Evolutionary conservation across 163 green algal genomes (phyloP), one percentile per base, ranked within the genome.

Genomic region (Scenedesmus sp.): DNA sequence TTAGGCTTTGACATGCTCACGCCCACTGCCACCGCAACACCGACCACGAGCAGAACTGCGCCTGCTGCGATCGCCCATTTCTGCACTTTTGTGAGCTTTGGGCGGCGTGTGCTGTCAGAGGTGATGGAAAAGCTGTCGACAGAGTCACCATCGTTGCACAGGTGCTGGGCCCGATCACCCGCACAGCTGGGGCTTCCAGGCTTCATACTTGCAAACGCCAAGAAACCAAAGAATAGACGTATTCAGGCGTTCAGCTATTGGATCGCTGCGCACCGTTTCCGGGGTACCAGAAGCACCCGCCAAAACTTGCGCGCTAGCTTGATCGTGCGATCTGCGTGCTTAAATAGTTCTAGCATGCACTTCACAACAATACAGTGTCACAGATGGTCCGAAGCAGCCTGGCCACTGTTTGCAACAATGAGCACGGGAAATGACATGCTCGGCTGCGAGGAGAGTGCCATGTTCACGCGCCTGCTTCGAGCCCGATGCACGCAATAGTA

Each of bases 211-310:
- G 59, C 59, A 64, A 64, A 15, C 10, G 59, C 59, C 34, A 46
- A 46, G 34, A 46, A 46, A 10, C 10, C 59, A 64, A 64, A 64
- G 18, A 20, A n/a, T 18, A 73, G 18, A 73, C 10, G 4, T 73
- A 12, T 20, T 1, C n/a, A 5, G 16, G 16, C 6, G 8, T 13
- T 18, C 4, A 34, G n/a, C 70, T 52, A 52, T 23, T 76, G 8
- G 59, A 2, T 46, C 46, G 70, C 23, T 52, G 20, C 23, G 70
- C 70, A 46, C 70, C 23, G 46, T 52, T 52, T 76, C 23, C 70
- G 70, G 70, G 70, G 70, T 79, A 79, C 20, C 70, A 79, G 70
- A 79, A 79, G 70, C 70, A 79, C 70, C 70, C 70, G 70, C 70
- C 70, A 79, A 23, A 79, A 79, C 70, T 79, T 8, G 70, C 70